Evolutionary conservation across 1,284 basidiomycete genomes (phyloP).

Genomic region (Cystobasidium pallidum): DNA sequence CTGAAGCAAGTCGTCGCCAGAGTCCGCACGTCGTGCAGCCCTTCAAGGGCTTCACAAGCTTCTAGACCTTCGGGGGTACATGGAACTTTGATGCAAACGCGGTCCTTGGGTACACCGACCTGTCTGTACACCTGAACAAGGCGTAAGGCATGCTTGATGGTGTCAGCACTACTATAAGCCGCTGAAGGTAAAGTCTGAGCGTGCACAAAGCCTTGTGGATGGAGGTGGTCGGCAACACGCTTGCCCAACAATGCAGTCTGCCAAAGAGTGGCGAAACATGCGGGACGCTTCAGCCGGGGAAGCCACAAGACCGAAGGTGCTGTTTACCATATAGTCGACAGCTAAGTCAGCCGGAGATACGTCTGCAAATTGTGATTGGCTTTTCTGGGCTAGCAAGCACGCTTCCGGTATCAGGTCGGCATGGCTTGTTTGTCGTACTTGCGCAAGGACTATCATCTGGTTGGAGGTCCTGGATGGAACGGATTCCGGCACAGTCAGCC

Average conservation of each 20-base stretch:
- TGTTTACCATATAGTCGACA: conserved; percentile 49
- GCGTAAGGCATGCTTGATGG: conserved; percentile 50
- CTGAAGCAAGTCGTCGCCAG: conserved; percentile 54
- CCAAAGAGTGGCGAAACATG: not conserved
- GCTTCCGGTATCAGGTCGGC: conserved; percentile 47
- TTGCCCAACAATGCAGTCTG: conserved; percentile 51
- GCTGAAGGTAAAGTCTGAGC: conserved; percentile 50
- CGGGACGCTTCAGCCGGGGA: not conserved
- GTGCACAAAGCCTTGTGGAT: conserved; percentile 48
- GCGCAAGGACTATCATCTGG: conserved; percentile 50
- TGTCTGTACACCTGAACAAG: conserved; percentile 48
- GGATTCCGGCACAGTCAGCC: not conserved
- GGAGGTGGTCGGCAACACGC: conserved; percentile 48
- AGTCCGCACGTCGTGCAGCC: conserved; percentile 52
- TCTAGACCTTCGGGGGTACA: conserved; percentile 54
- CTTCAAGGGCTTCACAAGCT: conserved; percentile 50
- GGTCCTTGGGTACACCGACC: conserved; percentile 44
- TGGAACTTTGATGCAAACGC: conserved; percentile 57
- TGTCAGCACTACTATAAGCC: conserved; percentile 46
- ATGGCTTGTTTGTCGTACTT: conserved; percentile 48
- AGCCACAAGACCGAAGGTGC: not conserved
- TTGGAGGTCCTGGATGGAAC: conserved; percentile 45
- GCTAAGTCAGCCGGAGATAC: conserved; percentile 46
- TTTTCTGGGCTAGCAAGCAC: conserved; percentile 43
- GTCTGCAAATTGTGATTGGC: conserved; percentile 6